Evolutionary conservation across 768 basidiomycete species (phyloP), one percentile per base, ranked within the genome.

Genomic region (Pisolithus tinctorius): DNA sequence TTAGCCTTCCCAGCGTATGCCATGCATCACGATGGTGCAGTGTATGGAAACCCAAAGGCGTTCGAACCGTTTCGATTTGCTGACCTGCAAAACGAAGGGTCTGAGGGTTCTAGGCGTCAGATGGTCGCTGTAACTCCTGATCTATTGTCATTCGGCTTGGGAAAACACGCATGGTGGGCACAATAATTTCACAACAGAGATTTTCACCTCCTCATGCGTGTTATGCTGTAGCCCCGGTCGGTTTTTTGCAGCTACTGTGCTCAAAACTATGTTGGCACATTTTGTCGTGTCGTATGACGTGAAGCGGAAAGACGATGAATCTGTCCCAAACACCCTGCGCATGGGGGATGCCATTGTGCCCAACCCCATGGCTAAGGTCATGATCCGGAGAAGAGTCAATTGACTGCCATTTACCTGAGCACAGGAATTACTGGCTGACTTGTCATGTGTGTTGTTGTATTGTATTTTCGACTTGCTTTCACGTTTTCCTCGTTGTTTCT

Each of bases 11-110:
- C 63, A 4, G 38, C 47, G 6, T 44, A 53, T 23, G 48, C 58
- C 13, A 37, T 54, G 20, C 52, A 56, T 27, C 20, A 9, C 30
- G 53, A 54, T 39, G 34, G 16, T 9, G 20, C 41, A 11, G 5
- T 41, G 39, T 72, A 73, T 47, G 51, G 63, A 3, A 61, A 69
- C 30, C 56, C 74, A 3, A 23, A 62, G 3, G 53, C 53, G 11
- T 74, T 81, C 55, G 69, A 77, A 31, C 71, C 71, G 0, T 76
- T 74, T 61, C 74, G 79, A 11, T 79, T 77, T 54, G 64, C 66
- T 2, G 60, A 66, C 9, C 64, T 29, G 43, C 43, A 29, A 44
- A 6, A 25, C 16, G n/a, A 41, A 6, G 25, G 17, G 8, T 25
- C 17, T 8, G 40, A 41, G 40, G 11, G 40, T 6, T 20, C 40